Conservation (phyloP, 345 rosid species). For the Mallotus nudiflorus region DNA sequence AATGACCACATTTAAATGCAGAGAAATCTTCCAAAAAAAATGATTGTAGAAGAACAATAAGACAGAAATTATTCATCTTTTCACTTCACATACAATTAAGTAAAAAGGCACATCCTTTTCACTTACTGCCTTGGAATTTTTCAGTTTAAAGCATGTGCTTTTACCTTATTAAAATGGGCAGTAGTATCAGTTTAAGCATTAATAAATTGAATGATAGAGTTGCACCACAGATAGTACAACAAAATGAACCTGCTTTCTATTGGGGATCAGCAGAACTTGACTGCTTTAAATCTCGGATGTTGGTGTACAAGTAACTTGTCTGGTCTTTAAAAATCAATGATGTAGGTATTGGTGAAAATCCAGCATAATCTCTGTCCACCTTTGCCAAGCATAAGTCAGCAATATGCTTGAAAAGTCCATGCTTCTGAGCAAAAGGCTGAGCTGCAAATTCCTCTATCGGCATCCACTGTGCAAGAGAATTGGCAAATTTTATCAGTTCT, state of each 20-base stretch:
- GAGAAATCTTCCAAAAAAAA: too few species aligned
- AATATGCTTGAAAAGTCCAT: slow-evolving; percentile 46
- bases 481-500: neutral
- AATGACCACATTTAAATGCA: too few species aligned
- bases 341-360: slow-evolving; percentile 43
- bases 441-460: slow-evolving; percentile 67
- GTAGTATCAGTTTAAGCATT: neutral
- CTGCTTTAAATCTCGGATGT: slow-evolving; percentile 36
- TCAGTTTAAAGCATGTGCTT: neutral
- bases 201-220: too few species aligned
- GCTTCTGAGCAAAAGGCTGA: slow-evolving; percentile 57
- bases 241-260: slow-evolving; percentile 4
- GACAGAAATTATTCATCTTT: too few species aligned
- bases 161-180: neutral
- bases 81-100: neutral
- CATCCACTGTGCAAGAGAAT: slow-evolving; percentile 59
- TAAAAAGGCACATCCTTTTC: too few species aligned
- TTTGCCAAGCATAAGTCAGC: slow-evolving; percentile 51
- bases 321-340: slow-evolving; percentile 31
- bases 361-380: slow-evolving; percentile 43
- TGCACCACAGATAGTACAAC: neutral
- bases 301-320: slow-evolving; percentile 47
- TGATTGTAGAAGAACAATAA: too few species aligned
- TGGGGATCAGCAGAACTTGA: slow-evolving; percentile 17
- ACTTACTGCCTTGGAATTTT: neutral